Evolutionary conservation across 2,329 filamentous ascomycete species (phyloP).

Genomic region (Phialophora tarda): DNA sequence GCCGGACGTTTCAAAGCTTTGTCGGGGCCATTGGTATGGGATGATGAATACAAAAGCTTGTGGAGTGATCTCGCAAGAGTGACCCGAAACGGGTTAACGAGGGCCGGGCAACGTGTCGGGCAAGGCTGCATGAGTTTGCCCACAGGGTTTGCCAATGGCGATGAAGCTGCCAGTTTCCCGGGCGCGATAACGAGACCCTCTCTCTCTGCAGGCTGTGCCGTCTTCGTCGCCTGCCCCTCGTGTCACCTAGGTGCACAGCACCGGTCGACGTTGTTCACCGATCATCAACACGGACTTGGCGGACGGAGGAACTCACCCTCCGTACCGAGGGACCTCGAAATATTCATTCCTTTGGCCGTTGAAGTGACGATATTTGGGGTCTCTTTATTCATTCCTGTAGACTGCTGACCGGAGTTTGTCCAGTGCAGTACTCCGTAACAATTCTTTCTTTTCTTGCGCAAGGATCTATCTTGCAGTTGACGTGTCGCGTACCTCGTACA

Average conservation of each 20-base stretch:
- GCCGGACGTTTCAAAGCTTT: background rate
- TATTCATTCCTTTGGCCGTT: background rate
- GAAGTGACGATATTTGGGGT: background rate
- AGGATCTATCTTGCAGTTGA: background rate
- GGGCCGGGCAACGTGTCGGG: background rate
- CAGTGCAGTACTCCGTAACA: background rate
- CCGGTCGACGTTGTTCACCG: background rate
- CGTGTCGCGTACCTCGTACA: conserved; percentile 12
- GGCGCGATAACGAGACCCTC: background rate
- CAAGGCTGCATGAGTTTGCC: conserved; percentile 8
- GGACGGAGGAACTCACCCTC: background rate
- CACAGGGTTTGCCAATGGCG: background rate
- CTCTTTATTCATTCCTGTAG: background rate
- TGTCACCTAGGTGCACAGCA: background rate
- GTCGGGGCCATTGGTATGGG: background rate
- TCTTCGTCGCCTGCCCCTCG: background rate
- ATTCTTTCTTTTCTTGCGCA: background rate
- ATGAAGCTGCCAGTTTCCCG: background rate
- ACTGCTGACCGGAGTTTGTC: conserved; percentile 1
- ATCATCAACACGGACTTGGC: background rate
- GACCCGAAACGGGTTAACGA: conserved; percentile 9
- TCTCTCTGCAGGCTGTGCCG: background rate
- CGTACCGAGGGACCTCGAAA: background rate
- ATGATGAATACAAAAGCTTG: background rate
- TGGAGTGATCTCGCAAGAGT: conserved; percentile 17